phyloP scores from a whole-genome alignment of 225 moss, liverwort and hornwort genomes.

The Marchantia polymorpha region DNA sequence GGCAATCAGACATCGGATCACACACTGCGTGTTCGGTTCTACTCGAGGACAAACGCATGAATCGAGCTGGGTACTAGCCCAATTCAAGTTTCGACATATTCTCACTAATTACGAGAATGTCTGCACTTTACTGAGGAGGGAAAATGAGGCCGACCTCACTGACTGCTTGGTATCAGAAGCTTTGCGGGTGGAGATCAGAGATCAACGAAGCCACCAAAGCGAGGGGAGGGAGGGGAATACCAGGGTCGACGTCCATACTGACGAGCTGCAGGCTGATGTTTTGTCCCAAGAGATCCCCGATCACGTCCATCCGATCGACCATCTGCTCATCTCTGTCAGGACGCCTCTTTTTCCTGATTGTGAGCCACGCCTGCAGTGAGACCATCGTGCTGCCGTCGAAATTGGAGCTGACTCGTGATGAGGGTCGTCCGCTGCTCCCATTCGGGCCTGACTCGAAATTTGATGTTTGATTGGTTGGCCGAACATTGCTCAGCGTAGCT shows the following conservation, averaged over 20 bases:
- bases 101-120: too few species aligned
- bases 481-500: conserved; percentile 23
- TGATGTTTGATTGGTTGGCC: conserved; percentile 14
- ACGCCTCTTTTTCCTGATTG: conserved; percentile 30
- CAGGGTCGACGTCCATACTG: conserved; percentile 62
- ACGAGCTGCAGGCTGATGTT: conserved; percentile 69
- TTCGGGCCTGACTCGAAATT: neutral
- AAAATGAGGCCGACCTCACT: neutral
- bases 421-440: neutral
- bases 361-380: conserved; percentile 26
- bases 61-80: neutral
- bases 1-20: too few species aligned
- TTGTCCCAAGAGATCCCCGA: conserved; percentile 58
- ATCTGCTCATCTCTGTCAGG: conserved; percentile 10
- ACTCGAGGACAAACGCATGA: neutral
- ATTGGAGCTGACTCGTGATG: neutral
- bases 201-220: neutral
- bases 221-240: conserved; percentile 15
- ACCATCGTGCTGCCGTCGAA: neutral
- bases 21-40: too few species aligned
- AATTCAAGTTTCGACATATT: too few species aligned
- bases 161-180: neutral
- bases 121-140: neutral
- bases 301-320: conserved; percentile 43
- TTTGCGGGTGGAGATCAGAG: neutral